phyloP scores from a whole-genome alignment of 225 moss, liverwort and hornwort genomes.

The Takakia lepidozioides region DNA sequence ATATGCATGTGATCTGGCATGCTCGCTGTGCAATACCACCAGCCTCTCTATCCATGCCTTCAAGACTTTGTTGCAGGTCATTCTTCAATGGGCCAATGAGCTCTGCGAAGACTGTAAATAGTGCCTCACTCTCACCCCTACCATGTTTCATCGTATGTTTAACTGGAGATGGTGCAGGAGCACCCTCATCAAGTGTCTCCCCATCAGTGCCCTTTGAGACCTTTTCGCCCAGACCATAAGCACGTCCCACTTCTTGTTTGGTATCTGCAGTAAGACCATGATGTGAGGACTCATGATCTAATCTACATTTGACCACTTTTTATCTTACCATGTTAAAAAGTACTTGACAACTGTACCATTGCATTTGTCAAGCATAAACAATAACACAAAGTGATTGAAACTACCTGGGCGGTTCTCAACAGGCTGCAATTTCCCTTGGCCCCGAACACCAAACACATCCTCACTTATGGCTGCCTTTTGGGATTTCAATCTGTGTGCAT shows the following conservation, averaged over 20 bases:
- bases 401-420: constrained; percentile 26
- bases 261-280: not conserved
- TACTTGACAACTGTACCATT: not conserved
- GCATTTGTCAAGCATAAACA: not conserved
- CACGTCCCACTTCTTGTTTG: not conserved
- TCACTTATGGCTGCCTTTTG: constrained; percentile 44
- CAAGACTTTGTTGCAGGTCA: constrained; percentile 36
- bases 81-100: constrained; percentile 54
- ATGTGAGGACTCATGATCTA: not conserved
- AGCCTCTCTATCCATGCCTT: constrained; percentile 3
- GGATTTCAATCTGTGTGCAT: constrained; percentile 58
- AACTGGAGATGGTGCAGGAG: constrained; percentile 2
- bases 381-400: not conserved
- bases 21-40: constrained; percentile 8
- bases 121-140: constrained; percentile 44
- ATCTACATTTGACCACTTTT: not conserved
- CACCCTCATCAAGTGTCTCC: constrained; percentile 9
- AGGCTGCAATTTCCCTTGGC: constrained; percentile 49
- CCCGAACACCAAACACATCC: constrained; percentile 64
- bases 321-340: not conserved
- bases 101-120: constrained; percentile 78
- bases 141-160: constrained; percentile 34
- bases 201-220: no score
- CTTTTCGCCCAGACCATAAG: no score
- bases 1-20: constrained; percentile 15